These are phyloP conservation scores for Arabidopsis hybrid DNA, from an alignment of 441 rosid genomes.

Conservation along the genomic window DNA sequence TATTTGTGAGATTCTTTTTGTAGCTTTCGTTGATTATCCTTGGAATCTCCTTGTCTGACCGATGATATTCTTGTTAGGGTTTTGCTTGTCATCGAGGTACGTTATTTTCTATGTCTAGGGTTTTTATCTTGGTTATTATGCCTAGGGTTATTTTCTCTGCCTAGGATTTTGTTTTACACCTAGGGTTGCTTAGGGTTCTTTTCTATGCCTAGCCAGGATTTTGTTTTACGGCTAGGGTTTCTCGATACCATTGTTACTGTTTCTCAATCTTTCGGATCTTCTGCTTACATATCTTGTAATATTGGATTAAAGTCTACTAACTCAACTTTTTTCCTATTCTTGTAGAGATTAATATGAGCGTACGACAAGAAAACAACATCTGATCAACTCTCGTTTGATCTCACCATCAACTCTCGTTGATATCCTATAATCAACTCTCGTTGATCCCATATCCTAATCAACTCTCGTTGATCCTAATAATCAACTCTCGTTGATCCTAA, in stretches of 20 bases:
- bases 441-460: not conserved
- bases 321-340: not conserved
- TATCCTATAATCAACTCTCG: not conserved
- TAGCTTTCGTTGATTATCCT: no score
- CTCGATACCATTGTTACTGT: not conserved
- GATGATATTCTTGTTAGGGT: not conserved
- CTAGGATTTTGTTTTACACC: not conserved
- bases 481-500: not conserved
- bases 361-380: not conserved
- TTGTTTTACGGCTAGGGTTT: not conserved
- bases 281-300: not conserved
- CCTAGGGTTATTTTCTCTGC: conserved; percentile 4
- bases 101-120: not conserved
- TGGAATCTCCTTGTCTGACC: no score
- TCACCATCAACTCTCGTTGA: not conserved
- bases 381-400: conserved; percentile 16
- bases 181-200: not conserved
- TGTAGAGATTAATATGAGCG: not conserved
- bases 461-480: not conserved
- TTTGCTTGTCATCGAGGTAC: conserved; percentile 6
- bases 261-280: not conserved
- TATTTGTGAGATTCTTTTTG: no score
- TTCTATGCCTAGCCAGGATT: not conserved
- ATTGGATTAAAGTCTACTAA: not conserved
- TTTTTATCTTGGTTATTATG: no score